Evolutionary conservation across 805 yeast species (phyloP).

Genomic region (Sugiyamaella chiloensis): DNA sequence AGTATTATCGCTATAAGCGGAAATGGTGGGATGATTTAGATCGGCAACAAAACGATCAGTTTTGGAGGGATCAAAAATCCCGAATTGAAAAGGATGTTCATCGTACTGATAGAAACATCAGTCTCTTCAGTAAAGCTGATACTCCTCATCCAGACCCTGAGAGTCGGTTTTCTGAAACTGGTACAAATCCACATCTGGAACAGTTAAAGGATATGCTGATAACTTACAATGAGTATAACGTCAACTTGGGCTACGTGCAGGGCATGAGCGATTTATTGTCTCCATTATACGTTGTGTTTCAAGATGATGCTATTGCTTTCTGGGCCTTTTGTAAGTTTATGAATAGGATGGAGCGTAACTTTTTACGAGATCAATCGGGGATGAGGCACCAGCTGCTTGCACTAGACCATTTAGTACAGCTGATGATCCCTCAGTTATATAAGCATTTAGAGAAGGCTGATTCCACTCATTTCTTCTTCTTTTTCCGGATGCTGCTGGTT

Average conservation of each 20-base stretch:
- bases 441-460: constrained; percentile 84
- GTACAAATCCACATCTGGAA: constrained; percentile 75
- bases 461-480: constrained; percentile 85
- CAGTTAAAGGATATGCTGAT: constrained; percentile 72
- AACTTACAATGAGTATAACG: constrained; percentile 82
- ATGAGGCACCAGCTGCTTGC: constrained; percentile 86
- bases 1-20: constrained; percentile 60
- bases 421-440: constrained; percentile 83
- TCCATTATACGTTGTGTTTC: constrained; percentile 63
- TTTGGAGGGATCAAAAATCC: constrained; percentile 85
- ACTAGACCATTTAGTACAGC: constrained; percentile 78
- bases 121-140: constrained; percentile 53
- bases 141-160: constrained; percentile 41
- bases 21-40: constrained; percentile 66
- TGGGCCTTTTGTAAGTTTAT: constrained; percentile 86
- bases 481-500: constrained; percentile 89
- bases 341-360: constrained; percentile 95
- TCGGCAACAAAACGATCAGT: constrained; percentile 53
- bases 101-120: constrained; percentile 80
- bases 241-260: constrained; percentile 89
- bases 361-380: constrained; percentile 86
- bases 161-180: constrained; percentile 56
- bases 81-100: constrained; percentile 92
- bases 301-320: constrained; percentile 76
- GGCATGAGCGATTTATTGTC: constrained; percentile 95